Base-by-base conservation (phyloP, 768 basidiomycete genomes). In the Suillus variegatus region DNA sequence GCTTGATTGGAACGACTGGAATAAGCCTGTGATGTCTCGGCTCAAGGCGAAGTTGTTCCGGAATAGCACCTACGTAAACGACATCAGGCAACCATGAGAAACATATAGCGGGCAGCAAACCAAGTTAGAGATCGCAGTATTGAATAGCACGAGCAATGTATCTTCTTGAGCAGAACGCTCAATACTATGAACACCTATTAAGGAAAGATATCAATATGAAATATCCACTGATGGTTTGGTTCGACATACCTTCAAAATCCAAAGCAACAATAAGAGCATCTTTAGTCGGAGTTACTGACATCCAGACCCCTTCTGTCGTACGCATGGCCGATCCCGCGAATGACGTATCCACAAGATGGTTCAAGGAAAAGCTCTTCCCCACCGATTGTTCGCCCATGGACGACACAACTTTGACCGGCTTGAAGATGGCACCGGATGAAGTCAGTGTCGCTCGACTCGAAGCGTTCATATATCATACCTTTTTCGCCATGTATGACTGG, bases 351-450 rank as follows among this genome's bases (percentile, higher is more conserved):
- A 80, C 82, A 6, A 89, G 76, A 66, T 89, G 88, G 61, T 88
- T 88, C 44, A 88, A 71, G 0, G 83, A 76, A 62, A 82, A 89
- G 61, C 82, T 85, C 68, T 88, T 88, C 0, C 87, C 88, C 1
- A 89, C 87, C 0, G 86, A 88, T 69, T 89, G 88, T 70, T 88
- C 87, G 1, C 87, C 87, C 88, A 88, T 88, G 0, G 88, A 89
- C 0, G 87, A 86, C 1, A 88, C 87, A 4, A 88, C 88, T 67
- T 81, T 83, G 16, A 89, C 86, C 2, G 86, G 87, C 85, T 88
- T 63, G 4, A 60, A 52, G 10, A 35, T 58, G 22, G 12, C 46
- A 43, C 55, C 44, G 47, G 63, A 61, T 35, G 10, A n/a, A 40
- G 44, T 57, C 13, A 47, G 40, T 8, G 18, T 12, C 12, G 38